Base-by-base conservation (phyloP, 768 basidiomycete species). In the Boletus sp. region DNA sequence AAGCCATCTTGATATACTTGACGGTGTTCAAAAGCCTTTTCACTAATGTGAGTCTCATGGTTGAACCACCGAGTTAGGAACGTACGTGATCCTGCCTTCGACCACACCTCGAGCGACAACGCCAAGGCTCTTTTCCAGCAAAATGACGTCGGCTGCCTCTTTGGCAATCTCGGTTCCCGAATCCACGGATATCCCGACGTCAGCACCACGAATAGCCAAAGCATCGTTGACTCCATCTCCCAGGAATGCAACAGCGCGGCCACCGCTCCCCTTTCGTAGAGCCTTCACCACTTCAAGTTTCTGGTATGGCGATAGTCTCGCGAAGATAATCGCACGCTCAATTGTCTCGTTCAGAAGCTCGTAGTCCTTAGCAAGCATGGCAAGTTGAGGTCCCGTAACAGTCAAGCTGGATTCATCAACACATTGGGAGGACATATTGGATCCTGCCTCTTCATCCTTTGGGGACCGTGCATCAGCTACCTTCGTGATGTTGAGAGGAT, bases 1-100 rank as follows among this genome's bases (percentile, higher is more conserved):
- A 68, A 19, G 71, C 70, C 71, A 72, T 72, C 52, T 72, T 72
- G 55, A 74, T 74, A 35, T 74, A 74, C 55, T 72, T 72, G 33
- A 71, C 53, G 0, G 72, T 72, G 41, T 72, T 72, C 43, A 74
- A 34, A 60, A 74, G 71, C 34, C 72, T 72, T 45, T 37, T 53
- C 11, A 46, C 37, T 30, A 7, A 45, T 6, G 23, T 68, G 4
- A 68, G 64, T 34, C 32, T 37, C 37, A 23, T 40, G 32, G 10
- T 23, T 6, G 14, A 40, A 30, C 13, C 17, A n/a, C 9, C 7
- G 13, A 33, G 17, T 32, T n/a, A 33, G 13, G 40, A 56, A 58
- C 70, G 11, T 59, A 69, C 68, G 68, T 70, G 57, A 70, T 64
- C 30, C 68, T 68, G 54, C 68, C 68, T 48, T 70, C 70, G 10